phyloP scores from a whole-genome alignment of 768 basidiomycete genomes.

The Collybia sordida region DNA sequence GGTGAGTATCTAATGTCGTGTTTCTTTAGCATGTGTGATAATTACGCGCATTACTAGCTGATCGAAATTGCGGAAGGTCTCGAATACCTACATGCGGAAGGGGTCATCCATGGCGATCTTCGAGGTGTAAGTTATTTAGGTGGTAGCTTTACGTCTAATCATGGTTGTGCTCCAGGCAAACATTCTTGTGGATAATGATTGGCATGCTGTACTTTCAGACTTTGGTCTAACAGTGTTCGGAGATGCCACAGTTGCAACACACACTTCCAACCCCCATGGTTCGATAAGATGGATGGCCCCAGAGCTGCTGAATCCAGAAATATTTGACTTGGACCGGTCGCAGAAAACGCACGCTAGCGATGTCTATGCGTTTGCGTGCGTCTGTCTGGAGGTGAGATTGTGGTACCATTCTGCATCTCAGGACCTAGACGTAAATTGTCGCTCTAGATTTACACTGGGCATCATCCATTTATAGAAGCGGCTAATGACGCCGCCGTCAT shows the following conservation, averaged over 20 bases:
- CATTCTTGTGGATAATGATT: conserved; percentile 16
- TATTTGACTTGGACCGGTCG: conserved; percentile 19
- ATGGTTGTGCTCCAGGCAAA: not conserved
- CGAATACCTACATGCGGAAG: conserved; percentile 22
- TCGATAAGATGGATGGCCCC: conserved; percentile 35
- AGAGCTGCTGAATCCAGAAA: conserved; percentile 30
- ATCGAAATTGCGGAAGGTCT: conserved; percentile 25
- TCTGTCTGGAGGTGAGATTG: conserved; percentile 26
- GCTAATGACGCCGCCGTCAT: conserved; percentile 17
- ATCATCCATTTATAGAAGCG: conserved; percentile 15
- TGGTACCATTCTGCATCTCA: not conserved
- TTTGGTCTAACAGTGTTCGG: conserved; percentile 31
- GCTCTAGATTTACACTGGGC: conserved; percentile 11
- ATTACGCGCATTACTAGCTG: conserved; percentile 4
- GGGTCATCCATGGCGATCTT: conserved; percentile 29
- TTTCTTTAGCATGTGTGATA: not conserved
- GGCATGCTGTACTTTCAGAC: conserved; percentile 31
- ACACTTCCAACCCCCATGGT: conserved; percentile 24
- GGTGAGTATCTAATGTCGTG: conserved; percentile 23
- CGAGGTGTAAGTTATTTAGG: conserved; percentile 20
- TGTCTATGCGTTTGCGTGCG: conserved; percentile 32
- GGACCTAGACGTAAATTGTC: not conserved
- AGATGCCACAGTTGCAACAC: conserved; percentile 22
- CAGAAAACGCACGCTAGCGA: conserved; percentile 26
- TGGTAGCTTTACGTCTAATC: conserved; percentile 20